Evolutionary conservation across 371 early-diverging fungal genomes (phyloP).

Genomic region (Entomophthora muscae): DNA sequence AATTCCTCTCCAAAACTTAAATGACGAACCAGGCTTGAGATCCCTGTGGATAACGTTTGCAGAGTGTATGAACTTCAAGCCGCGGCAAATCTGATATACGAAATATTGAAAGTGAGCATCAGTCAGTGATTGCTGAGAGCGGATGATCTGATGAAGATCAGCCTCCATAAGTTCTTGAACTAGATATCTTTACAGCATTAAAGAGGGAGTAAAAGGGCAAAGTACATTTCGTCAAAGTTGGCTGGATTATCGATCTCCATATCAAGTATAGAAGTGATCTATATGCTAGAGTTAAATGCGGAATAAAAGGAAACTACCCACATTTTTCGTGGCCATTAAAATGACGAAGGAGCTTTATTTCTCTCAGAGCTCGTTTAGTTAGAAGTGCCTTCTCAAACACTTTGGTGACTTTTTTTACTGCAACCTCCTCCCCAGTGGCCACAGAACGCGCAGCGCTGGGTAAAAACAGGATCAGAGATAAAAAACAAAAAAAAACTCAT

Average conservation of each 20-base stretch:
- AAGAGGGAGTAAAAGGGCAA: background rate
- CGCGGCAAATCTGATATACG: conserved; percentile 91
- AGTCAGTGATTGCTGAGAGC: conserved; percentile 86
- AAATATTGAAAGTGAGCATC: conserved; percentile 97
- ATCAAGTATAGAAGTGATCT: conserved; percentile 58
- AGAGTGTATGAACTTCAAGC: conserved; percentile 94
- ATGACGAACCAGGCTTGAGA: conserved; percentile 70
- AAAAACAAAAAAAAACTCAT: background rate
- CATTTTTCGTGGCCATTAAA: conserved; percentile 84
- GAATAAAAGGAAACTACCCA: conserved; percentile 17
- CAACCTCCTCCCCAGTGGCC: conserved; percentile 66
- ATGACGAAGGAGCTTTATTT: conserved; percentile 72
- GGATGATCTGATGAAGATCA: conserved; percentile 94
- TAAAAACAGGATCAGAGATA: no score
- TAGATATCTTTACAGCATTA: conserved; percentile 39
- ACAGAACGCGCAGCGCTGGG: conserved; percentile 61
- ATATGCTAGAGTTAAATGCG: background rate
- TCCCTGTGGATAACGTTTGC: conserved; percentile 97
- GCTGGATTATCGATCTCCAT: conserved; percentile 40
- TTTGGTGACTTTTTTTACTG: conserved; percentile 75
- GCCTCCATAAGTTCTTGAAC: conserved; percentile 96
- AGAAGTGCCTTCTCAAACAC: conserved; percentile 65
- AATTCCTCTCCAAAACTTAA: no score
- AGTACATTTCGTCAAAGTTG: conserved; percentile 73
- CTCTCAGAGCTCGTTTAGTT: conserved; percentile 71